Evolutionary conservation across 805 yeast species (phyloP), one percentile per base, ranked within the genome.

Genomic region (Metschnikowia peoriensis): DNA sequence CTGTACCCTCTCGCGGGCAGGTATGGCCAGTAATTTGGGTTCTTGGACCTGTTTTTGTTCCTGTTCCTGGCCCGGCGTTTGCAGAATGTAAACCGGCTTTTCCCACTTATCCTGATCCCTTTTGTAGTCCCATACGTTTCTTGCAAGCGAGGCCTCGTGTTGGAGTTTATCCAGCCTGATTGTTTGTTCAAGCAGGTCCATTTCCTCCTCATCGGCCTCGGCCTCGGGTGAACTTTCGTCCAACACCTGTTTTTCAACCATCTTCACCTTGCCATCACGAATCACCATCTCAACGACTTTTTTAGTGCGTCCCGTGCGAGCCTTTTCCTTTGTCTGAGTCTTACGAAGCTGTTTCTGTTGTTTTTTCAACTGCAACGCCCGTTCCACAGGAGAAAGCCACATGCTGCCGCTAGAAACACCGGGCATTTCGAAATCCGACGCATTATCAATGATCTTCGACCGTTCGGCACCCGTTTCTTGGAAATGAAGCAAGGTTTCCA

Each of bases 371-470:
- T 89, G 90, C 52, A 90, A 73, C 0, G 97, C 97, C 59, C 94
- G 81, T 61, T 96, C 97, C 49, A 85, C 78, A 0, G 86, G 85
- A 1, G 96, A 85, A 0, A 96, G 84, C 98, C 99, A 94, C 56
- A 86, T 72, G 58, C 82, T 86, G 2, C 70, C 71, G 39, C 78
- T 62, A 0, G 79, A 70, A 2, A 64, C 53, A 2, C 73, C 72
- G 0, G 89, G 82, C 50, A 85, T 68, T 46, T 89, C 96, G 65
- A 81, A 89, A 66, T 94, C 99, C 6, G 96, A 83, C 0, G 96
- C 97, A 64, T 89, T 86, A 66, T 94, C 99, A 39, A 96, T 92
- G 56, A 94, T 90, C 60, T 82, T 83, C 0, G 99, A 94, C 66
- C 99, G 78, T 66, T 90, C 96, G 1, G 92, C 89, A 7, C 96